phyloP scores from a whole-genome alignment of 2,329 filamentous ascomycete species.

The Fusarium nanum region DNA sequence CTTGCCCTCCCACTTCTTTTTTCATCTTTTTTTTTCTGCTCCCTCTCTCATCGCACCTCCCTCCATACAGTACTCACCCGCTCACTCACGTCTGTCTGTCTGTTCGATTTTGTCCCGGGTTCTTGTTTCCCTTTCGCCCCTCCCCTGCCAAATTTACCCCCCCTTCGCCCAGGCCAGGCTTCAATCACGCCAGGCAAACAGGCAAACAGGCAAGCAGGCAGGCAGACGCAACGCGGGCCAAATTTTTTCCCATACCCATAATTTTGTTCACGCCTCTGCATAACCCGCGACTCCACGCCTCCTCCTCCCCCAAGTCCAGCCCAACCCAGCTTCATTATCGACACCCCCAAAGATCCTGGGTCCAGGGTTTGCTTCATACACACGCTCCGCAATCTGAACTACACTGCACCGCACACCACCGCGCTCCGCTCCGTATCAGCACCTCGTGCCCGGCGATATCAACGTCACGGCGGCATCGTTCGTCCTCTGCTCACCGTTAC shows the following conservation, averaged over 20 bases:
- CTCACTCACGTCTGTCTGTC: conserved; percentile 8
- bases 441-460: conserved; percentile 39
- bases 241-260: conserved; percentile 41
- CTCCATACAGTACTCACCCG: conserved; percentile 4
- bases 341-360: conserved; percentile 54
- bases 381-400: conserved; percentile 46
- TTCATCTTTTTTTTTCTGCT: conserved; percentile 10
- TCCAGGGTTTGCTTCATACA: conserved; percentile 48
- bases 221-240: conserved; percentile 22
- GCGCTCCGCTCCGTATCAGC: conserved; percentile 42
- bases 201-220: conserved; percentile 30
- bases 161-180: conserved; percentile 13
- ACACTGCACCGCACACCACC: conserved; percentile 42
- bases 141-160: conserved; percentile 30
- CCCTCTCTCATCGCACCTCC: conserved; percentile 29
- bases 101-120: conserved; percentile 23
- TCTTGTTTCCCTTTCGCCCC: conserved; percentile 46
- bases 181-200: conserved; percentile 38
- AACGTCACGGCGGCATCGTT: conserved; percentile 37
- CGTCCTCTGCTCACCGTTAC: conserved; percentile 34
- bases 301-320: conserved; percentile 49
- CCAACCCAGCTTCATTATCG: conserved; percentile 53
- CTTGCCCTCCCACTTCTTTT: conserved; percentile 37
- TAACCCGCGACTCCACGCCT: conserved; percentile 54
- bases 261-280: conserved; percentile 52